Conservation (phyloP, 192 early-diverging fungal species). For the Backusella psychrophila region DNA sequence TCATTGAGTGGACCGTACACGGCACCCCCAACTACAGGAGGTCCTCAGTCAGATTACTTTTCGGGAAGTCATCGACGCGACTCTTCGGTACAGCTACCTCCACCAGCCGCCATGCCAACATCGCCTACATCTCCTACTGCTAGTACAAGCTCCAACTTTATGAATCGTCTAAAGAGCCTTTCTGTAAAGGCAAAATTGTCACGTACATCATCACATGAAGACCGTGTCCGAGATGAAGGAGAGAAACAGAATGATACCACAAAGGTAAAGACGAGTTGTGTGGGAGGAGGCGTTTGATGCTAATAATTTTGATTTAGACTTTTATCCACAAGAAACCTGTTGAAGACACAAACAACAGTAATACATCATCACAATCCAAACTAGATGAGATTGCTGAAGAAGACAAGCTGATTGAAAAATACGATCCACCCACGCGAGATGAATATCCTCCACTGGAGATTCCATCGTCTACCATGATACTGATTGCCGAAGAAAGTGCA, state of each 20-base stretch:
- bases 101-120: slow-evolving; percentile 29
- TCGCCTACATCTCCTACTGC: slow-evolving; percentile 17
- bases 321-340: not conserved
- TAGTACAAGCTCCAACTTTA: slow-evolving; percentile 19
- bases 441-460: slow-evolving; percentile 66
- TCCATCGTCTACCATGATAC: slow-evolving; percentile 60
- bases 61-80: slow-evolving; percentile 25
- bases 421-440: slow-evolving; percentile 38
- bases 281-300: no score
- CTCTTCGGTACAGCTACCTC: slow-evolving; percentile 32
- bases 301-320: not conserved
- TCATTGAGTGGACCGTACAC: slow-evolving; percentile 33
- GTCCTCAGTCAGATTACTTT: slow-evolving; percentile 25
- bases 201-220: slow-evolving; percentile 42
- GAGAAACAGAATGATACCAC: not conserved
- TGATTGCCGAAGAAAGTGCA: slow-evolving; percentile 73
- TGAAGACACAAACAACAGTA: not conserved
- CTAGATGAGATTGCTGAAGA: not conserved
- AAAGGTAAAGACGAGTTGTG: not conserved
- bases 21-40: slow-evolving; percentile 24
- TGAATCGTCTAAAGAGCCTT: slow-evolving; percentile 46
- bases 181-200: slow-evolving; percentile 44
- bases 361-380: not conserved
- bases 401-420: slow-evolving; percentile 8
- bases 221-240: not conserved